These are phyloP conservation scores for Yamadazyma oceani DNA, from an alignment of 1,139 yeast species.

Conservation along the genomic window DNA sequence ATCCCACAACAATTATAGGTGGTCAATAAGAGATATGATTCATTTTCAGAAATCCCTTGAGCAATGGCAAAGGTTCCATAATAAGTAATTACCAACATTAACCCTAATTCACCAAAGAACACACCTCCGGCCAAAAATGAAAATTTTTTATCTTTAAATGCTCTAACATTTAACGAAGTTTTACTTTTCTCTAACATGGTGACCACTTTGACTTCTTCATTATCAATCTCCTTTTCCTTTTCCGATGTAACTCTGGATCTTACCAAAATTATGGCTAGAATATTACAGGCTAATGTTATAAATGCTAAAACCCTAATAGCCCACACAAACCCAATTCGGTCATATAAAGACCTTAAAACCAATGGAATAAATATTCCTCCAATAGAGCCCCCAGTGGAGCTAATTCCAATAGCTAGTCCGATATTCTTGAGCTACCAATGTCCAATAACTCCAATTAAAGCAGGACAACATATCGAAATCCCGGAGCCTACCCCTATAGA, in stretches of 20 bases:
- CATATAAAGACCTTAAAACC: conserved; percentile 32
- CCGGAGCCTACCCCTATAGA: conserved; percentile 38
- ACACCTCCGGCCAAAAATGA: conserved; percentile 29
- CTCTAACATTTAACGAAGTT: conserved; percentile 2
- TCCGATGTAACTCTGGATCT: conserved; percentile 40
- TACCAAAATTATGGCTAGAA: conserved; percentile 41
- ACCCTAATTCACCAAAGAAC: conserved; percentile 54
- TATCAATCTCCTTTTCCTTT: conserved; percentile 35
- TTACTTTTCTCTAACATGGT: not conserved
- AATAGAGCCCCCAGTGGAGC: conserved; percentile 42
- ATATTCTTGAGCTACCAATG: conserved; percentile 39
- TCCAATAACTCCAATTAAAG: conserved; percentile 37
- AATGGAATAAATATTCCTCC: conserved; percentile 41
- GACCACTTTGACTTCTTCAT: conserved; percentile 3
- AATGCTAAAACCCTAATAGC: conserved; percentile 37
- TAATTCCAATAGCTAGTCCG: conserved; percentile 38
- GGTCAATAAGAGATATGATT: conserved; percentile 53
- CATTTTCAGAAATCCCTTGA: conserved; percentile 53
- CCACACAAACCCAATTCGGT: conserved; percentile 36
- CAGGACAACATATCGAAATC: conserved; percentile 33
- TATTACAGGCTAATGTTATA: conserved; percentile 35
- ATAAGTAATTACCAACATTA: conserved; percentile 54
- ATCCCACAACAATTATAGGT: conserved; percentile 48
- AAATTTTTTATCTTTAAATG: conserved; percentile 20
- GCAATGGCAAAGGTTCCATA: conserved; percentile 55